Evolutionary conservation across 2,329 filamentous ascomycete species (phyloP).

Genomic region (Amauroascus niger): DNA sequence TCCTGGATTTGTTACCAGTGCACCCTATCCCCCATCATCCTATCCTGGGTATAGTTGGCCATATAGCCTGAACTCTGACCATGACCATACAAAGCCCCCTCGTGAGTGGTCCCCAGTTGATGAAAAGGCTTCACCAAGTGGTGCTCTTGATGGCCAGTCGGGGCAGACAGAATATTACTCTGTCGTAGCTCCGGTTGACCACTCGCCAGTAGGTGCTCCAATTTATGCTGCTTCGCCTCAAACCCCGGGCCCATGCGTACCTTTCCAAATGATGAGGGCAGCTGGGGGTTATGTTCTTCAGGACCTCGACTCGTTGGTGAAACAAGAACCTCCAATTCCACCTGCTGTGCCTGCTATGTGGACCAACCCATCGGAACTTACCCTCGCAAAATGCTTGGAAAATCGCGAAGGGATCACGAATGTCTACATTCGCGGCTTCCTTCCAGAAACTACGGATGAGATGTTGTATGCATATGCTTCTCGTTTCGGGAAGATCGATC

Average conservation of each 20-base stretch:
- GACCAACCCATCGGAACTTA: slow-evolving; percentile 74
- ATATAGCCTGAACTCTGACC: slow-evolving; percentile 29
- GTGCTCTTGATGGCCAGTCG: slow-evolving; percentile 53
- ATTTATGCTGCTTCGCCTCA: slow-evolving; percentile 56
- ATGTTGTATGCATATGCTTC: slow-evolving; percentile 71
- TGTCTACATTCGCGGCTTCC: slow-evolving; percentile 93
- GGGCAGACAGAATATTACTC: slow-evolving; percentile 52
- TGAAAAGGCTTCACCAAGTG: slow-evolving; percentile 48
- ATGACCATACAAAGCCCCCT: slow-evolving; percentile 30
- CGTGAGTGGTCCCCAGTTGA: slow-evolving; percentile 36
- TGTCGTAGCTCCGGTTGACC: slow-evolving; percentile 51
- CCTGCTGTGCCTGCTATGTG: slow-evolving; percentile 79
- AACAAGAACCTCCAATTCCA: slow-evolving; percentile 73
- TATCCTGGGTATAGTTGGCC: slow-evolving; percentile 31
- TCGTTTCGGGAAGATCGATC: slow-evolving; percentile 88
- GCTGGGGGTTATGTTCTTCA: slow-evolving; percentile 38
- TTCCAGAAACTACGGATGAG: slow-evolving; percentile 89
- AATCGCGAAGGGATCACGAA: slow-evolving; percentile 94
- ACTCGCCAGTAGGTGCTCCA: slow-evolving; percentile 42
- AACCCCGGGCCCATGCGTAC: slow-evolving; percentile 45
- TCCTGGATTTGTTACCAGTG: slow-evolving; percentile 27
- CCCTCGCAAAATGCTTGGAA: slow-evolving; percentile 84
- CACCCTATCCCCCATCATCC: slow-evolving; percentile 25
- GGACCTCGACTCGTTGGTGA: slow-evolving; percentile 54
- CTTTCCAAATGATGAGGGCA: slow-evolving; percentile 40